Percentiles rank a stretch among this genome's conserved stretches.
These are phyloP conservation scores for Backusella tarrabulga DNA, from an alignment of 192 early-diverging fungal genomes.

Conservation along the genomic window DNA sequence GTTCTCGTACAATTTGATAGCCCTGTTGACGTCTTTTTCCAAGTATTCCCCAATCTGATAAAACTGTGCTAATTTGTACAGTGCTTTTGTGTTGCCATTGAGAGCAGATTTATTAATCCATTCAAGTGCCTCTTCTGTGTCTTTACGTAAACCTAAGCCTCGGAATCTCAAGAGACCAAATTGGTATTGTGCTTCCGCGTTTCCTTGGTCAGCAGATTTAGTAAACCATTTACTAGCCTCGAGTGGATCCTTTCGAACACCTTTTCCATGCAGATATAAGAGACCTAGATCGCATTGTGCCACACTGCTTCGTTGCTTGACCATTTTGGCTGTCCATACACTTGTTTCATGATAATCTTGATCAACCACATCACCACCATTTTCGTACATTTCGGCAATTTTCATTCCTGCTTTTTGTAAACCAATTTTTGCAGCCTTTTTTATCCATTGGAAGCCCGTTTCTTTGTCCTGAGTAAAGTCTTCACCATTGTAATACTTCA, in stretches of 20 bases:
- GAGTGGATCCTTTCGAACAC: not conserved
- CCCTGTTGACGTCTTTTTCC: not conserved
- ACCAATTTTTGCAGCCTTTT: not conserved
- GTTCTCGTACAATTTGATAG: not conserved
- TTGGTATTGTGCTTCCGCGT: not conserved
- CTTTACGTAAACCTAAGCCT: not conserved
- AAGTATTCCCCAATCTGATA: not conserved
- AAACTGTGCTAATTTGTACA: not conserved
- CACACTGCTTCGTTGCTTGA: not conserved
- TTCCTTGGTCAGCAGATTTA: not conserved
- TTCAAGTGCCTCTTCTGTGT: not conserved
- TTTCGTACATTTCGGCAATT: not conserved
- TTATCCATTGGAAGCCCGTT: not conserved
- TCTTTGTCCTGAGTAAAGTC: not conserved
- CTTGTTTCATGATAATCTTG: not conserved
- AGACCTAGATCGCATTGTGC: not conserved
- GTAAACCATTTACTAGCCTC: not conserved
- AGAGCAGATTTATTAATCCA: not conserved
- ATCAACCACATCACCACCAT: not conserved
- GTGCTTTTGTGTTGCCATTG: not conserved
- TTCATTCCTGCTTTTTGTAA: not conserved
- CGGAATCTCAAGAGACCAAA: not conserved
- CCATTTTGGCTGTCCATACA: not conserved
- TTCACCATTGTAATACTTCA: not conserved
- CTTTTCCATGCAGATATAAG: not conserved